Evolutionary conservation across 2,329 filamentous ascomycete genomes (phyloP).

Genomic region (Rutstroemia sp.): DNA sequence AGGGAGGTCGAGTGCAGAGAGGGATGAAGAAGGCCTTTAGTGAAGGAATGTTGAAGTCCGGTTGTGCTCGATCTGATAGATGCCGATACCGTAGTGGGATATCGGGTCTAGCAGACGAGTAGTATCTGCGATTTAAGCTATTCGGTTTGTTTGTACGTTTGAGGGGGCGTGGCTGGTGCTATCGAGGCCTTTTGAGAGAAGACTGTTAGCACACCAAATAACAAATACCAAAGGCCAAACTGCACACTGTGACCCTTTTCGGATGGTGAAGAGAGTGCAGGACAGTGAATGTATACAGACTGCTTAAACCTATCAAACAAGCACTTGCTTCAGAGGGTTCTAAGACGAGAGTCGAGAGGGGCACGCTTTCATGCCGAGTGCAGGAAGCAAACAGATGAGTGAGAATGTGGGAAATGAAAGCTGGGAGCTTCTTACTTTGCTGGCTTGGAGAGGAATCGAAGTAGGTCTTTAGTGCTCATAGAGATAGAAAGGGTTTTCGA

Average conservation of each 20-base stretch:
- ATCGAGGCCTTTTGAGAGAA: slow-evolving; percentile 44
- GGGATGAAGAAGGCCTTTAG: slow-evolving; percentile 75
- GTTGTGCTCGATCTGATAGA: slow-evolving; percentile 57
- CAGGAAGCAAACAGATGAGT: not conserved
- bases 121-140: slow-evolving; percentile 43
- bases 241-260: not conserved
- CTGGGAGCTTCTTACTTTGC: slow-evolving; percentile 62
- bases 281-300: not conserved
- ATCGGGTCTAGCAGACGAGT: slow-evolving; percentile 80
- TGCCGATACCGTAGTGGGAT: slow-evolving; percentile 78
- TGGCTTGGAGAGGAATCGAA: slow-evolving; percentile 90
- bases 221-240: not conserved
- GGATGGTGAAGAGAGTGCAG: not conserved
- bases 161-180: slow-evolving; percentile 44
- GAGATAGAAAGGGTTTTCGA: slow-evolving; percentile 36
- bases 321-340: not conserved
- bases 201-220: slow-evolving; percentile 9
- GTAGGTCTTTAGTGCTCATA: slow-evolving; percentile 88
- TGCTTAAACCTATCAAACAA: not conserved
- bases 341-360: too few species aligned
- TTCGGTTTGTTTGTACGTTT: slow-evolving; percentile 1
- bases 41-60: slow-evolving; percentile 77
- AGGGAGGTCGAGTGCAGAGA: slow-evolving; percentile 82
- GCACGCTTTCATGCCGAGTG: too few species aligned
- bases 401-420: not conserved